A percentile compares a stretch with the other conserved stretches of the same genome.
These are phyloP conservation scores for Hydrangea macrophylla DNA, from an alignment of 148 eudicot species.

Conservation along the genomic window DNA sequence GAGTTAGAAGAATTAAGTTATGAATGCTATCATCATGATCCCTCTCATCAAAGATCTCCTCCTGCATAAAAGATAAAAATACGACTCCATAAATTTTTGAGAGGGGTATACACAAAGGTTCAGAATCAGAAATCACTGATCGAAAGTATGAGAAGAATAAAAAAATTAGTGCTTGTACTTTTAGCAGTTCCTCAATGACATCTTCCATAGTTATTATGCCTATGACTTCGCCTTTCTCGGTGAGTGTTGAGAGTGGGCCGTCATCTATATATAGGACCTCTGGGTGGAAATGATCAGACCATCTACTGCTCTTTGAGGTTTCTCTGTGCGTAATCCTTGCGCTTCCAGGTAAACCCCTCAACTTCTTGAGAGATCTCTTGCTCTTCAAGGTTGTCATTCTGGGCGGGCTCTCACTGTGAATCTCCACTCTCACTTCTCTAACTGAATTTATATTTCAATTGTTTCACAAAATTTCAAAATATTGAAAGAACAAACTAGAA, in stretches of 20 bases:
- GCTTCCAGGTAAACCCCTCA: constrained; percentile 11
- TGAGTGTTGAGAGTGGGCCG: constrained; percentile 10
- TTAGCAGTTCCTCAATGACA: constrained; percentile 35
- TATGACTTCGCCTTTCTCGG: constrained; percentile 41
- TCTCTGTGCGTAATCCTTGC: constrained; percentile 6
- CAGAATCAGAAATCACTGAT: too few relatives aligned
- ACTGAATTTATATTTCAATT: constrained; percentile 3
- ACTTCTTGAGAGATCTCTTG: constrained; percentile 16
- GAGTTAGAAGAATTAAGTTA: too few relatives aligned
- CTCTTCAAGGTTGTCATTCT: neutral
- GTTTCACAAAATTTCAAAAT: neutral
- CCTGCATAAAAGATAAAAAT: constrained; percentile 9
- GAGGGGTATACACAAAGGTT: too few relatives aligned
- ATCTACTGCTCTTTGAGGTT: constrained; percentile 28
- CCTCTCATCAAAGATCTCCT: constrained; percentile 26
- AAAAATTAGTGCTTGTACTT: constrained; percentile 10
- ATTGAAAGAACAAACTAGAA: neutral
- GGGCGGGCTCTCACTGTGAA: constrained; percentile 9
- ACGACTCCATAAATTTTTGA: neutral
- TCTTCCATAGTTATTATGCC: constrained; percentile 61
- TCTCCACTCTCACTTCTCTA: constrained; percentile 25
- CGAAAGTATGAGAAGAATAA: neutral
- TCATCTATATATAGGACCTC: constrained; percentile 30
- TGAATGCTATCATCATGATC: constrained; percentile 11
- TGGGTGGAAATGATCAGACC: constrained; percentile 36